Evolutionary conservation across 2,329 filamentous ascomycete species (phyloP).

Genomic region (Elsinoe fawcettii): DNA sequence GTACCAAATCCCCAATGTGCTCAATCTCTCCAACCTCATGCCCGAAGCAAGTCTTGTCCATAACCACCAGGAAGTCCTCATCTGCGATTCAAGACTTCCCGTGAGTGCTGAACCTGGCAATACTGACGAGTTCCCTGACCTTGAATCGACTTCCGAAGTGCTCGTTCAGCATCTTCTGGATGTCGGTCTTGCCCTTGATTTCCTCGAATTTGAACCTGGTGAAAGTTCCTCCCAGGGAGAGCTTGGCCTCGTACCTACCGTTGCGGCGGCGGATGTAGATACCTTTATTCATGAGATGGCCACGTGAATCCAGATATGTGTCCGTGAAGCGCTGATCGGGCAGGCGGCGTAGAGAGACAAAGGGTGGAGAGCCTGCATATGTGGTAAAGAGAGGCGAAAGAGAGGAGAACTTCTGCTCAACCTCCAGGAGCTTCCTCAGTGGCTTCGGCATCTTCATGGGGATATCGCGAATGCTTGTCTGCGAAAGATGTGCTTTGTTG

Average conservation of each 20-base stretch:
- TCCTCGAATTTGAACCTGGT: neutral
- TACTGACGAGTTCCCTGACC: neutral
- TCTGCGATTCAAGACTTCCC: constrained; percentile 2
- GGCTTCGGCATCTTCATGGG: neutral
- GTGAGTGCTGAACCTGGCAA: constrained; percentile 5
- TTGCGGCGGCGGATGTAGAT: constrained; percentile 19
- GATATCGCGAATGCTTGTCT: neutral
- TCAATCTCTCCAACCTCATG: constrained; percentile 5
- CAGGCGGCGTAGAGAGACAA: neutral
- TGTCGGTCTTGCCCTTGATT: neutral
- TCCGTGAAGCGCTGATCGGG: constrained; percentile 18
- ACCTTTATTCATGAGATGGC: constrained; percentile 14
- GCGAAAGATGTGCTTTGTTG: no score
- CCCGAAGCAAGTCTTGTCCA: constrained; percentile 9
- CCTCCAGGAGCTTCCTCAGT: constrained; percentile 16
- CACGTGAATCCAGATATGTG: constrained; percentile 20
- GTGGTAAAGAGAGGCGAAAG: constrained; percentile 9
- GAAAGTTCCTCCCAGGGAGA: neutral
- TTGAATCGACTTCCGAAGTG: neutral
- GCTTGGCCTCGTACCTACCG: neutral
- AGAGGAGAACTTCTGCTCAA: constrained; percentile 21
- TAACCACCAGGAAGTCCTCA: neutral
- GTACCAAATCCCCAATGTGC: neutral
- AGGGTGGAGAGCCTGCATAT: neutral
- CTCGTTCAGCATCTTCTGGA: neutral